Evolutionary conservation across 164 flowering plant genomes (phyloP).

Genomic region (Vitis rotundifolia): DNA sequence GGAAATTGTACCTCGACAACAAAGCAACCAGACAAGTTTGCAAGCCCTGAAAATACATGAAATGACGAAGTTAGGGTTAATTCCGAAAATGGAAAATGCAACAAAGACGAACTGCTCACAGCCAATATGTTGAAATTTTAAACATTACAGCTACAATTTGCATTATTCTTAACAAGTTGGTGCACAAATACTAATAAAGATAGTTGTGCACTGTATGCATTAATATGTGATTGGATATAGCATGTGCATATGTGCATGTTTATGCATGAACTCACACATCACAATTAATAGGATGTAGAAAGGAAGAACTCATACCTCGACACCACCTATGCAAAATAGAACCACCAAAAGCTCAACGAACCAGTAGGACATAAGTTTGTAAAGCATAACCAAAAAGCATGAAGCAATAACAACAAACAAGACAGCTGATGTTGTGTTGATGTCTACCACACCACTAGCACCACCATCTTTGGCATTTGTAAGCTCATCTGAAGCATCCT

Average conservation of each 20-base stretch:
- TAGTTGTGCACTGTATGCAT: too few relatives aligned
- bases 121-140: too few relatives aligned
- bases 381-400: constrained; percentile 83
- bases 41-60: constrained; percentile 45
- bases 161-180: too few relatives aligned
- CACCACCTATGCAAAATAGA: constrained; percentile 95
- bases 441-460: constrained; percentile 70
- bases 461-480: constrained; percentile 31
- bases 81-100: neutral
- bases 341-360: constrained; percentile 92
- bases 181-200: too few relatives aligned
- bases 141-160: too few relatives aligned
- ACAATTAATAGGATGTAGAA: constrained; percentile 1
- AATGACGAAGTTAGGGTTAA: neutral
- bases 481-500: constrained; percentile 84
- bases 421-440: constrained; percentile 78
- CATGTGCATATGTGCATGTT: too few relatives aligned
- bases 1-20: constrained; percentile 45
- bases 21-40: constrained; percentile 70
- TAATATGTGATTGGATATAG: too few relatives aligned
- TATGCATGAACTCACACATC: neutral
- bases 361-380: constrained; percentile 93
- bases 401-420: constrained; percentile 89
- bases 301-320: constrained; percentile 62
- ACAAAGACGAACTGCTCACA: neutral